Percentiles rank a stretch among this genome's conserved stretches.
Evolutionary conservation across 495 filamentous ascomycete species (phyloP).

Genomic region (Podospora sp.): DNA sequence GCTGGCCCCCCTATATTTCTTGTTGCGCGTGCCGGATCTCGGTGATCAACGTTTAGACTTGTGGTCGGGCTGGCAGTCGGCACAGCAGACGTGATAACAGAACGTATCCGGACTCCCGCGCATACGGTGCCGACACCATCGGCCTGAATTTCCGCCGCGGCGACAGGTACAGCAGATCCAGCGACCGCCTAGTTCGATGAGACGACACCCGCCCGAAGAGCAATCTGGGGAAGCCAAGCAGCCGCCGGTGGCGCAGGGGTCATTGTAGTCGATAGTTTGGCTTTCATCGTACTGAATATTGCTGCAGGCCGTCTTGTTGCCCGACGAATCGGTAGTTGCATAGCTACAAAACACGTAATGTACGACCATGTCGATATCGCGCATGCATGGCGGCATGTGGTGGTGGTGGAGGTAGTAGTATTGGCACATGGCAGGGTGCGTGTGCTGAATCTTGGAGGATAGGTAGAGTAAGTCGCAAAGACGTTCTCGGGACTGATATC

Average conservation of each 20-base stretch:
- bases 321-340: constrained; percentile 28
- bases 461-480: too few relatives aligned
- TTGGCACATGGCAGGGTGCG: constrained; percentile 22
- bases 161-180: constrained; percentile 50
- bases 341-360: constrained; percentile 45
- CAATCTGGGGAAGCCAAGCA: constrained; percentile 48
- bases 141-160: constrained; percentile 44
- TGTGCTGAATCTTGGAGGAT: not conserved
- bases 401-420: constrained; percentile 35
- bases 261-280: constrained; percentile 36
- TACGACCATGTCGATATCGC: constrained; percentile 43
- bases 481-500: too few relatives aligned
- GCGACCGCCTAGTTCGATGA: constrained; percentile 35
- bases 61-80: constrained; percentile 29
- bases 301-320: constrained; percentile 25
- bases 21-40: not conserved
- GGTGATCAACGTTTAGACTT: constrained; percentile 4
- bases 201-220: constrained; percentile 41
- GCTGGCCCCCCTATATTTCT: not conserved
- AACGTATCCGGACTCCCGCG: constrained; percentile 48
- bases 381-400: constrained; percentile 43
- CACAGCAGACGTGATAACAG: constrained; percentile 42
- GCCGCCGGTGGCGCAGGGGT: constrained; percentile 46
- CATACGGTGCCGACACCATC: constrained; percentile 40
- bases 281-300: constrained; percentile 31